Conservation (phyloP, 371 early-diverging fungal species). For the Dichotomocladium elegans region DNA sequence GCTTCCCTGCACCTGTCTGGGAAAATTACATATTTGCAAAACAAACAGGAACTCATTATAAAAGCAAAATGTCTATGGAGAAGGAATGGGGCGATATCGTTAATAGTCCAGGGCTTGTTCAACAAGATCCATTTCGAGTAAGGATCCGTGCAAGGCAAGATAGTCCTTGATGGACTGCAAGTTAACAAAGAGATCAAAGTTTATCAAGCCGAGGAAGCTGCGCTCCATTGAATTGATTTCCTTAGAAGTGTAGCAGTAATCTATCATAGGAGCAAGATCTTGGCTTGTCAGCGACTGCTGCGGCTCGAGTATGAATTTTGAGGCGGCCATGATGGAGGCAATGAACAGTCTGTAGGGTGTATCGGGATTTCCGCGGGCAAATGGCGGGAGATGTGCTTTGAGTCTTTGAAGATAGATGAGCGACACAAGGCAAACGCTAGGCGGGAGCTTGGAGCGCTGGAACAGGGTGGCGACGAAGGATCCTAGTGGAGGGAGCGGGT, state of each 20-base stretch:
- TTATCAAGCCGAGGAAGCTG: constrained; percentile 43
- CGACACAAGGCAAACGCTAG: constrained; percentile 56
- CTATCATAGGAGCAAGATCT: constrained; percentile 57
- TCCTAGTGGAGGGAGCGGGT: constrained; percentile 30
- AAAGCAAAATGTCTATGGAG: too few relatives aligned
- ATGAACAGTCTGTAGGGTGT: constrained; percentile 76
- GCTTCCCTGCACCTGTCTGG: too few relatives aligned
- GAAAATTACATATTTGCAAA: too few relatives aligned
- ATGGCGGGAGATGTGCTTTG: constrained; percentile 56
- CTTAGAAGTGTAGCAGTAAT: constrained; percentile 55
- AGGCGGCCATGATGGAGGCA: constrained; percentile 66
- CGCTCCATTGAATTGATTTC: constrained; percentile 59
- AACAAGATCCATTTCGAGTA: constrained; percentile 45
- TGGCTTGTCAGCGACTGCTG: constrained; percentile 55
- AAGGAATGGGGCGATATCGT: too few relatives aligned
- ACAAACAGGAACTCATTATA: too few relatives aligned
- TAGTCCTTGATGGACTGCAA: constrained; percentile 40
- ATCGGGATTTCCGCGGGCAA: constrained; percentile 68
- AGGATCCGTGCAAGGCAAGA: constrained; percentile 38
- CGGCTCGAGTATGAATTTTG: constrained; percentile 63
- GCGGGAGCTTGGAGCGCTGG: constrained; percentile 35
- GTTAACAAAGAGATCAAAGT: constrained; percentile 44
- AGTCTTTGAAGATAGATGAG: constrained; percentile 73
- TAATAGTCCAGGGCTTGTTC: constrained; percentile 27
- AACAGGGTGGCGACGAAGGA: constrained; percentile 42